Evolutionary conservation across 2,329 filamentous ascomycete species (phyloP), one percentile per base, ranked within the genome.

Genomic region (Claviceps fusiformis): DNA sequence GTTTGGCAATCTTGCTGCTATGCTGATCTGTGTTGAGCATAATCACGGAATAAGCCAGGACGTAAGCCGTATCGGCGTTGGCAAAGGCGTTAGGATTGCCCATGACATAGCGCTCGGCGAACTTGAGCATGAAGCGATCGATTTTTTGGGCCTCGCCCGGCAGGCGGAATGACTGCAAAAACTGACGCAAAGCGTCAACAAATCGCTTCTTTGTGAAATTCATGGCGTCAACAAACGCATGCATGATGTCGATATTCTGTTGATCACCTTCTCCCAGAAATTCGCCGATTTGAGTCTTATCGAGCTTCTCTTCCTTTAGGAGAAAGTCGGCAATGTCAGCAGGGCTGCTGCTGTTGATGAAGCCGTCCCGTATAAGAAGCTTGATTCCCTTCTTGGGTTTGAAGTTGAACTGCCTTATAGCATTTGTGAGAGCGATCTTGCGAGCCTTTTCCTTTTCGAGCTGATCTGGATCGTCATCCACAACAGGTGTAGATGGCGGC

Each of bases 91-190:
- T 95, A 0, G 93, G 93, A 62, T 98, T 98, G 35, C 91, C 91
- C 57, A 85, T 86, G 53, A 95, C 87, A 68, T 98, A 98, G 57
- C 92, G 85, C 69, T 97, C 92, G 10, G 93, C 93, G 71, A 97
- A 98, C 69, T 98, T 98, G 61, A 98, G 75, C 93, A 98, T 97
- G 71, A 97, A 95, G 50, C 93, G 88, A 81, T 98, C 93, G 61
- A 98, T 98, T 74, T 98, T 98, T 67, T 98, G 93, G 0, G 91
- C 91, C 70, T 98, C 93, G 58, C 93, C 93, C 0, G 93, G 93
- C 15, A 98, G 75, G 59, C 93, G 86, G 75, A 98, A 98, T 33
- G 89, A 87, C 68, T 98, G 93, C 13, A 98, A 74, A 64, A 98
- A 98, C 56, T 89, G 85, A 43, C 93, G 83, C 31, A 98, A 73